phyloP scores from a whole-genome alignment of 1,284 basidiomycete species.

The Bondarzewia mesenterica region DNA sequence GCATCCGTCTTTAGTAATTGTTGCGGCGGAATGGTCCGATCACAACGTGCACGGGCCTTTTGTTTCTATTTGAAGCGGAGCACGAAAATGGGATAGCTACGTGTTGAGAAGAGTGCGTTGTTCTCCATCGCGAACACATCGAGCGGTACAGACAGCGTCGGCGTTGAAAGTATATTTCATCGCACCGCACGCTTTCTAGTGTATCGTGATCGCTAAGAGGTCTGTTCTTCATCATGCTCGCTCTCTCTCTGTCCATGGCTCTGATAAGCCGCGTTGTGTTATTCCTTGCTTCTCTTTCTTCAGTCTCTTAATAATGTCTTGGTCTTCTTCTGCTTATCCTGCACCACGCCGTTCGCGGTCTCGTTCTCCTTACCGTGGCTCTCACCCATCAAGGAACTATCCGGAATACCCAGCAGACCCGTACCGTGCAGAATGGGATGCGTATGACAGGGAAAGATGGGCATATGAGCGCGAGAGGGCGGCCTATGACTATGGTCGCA shows the following conservation, averaged over 20 bases:
- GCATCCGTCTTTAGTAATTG: too few species aligned
- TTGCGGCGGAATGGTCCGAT: neutral
- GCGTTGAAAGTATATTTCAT: slow-evolving; percentile 6
- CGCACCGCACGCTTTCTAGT: slow-evolving; percentile 33
- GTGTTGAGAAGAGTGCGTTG: slow-evolving; percentile 14
- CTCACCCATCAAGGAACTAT: slow-evolving; percentile 40
- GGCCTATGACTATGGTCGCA: slow-evolving; percentile 48
- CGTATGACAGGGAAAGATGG: slow-evolving; percentile 67
- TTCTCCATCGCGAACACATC: slow-evolving; percentile 64
- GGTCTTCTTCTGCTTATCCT: slow-evolving; percentile 60
- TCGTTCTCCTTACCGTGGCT: slow-evolving; percentile 57
- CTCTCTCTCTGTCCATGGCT: slow-evolving; percentile 48
- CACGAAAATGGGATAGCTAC: slow-evolving; percentile 22
- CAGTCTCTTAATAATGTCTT: slow-evolving; percentile 53
- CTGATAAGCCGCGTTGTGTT: slow-evolving; percentile 55
- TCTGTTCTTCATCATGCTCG: slow-evolving; percentile 86
- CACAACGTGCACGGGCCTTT: neutral
- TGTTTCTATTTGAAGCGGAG: slow-evolving; percentile 32
- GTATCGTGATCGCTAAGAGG: slow-evolving; percentile 63
- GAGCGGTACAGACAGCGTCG: slow-evolving; percentile 25
- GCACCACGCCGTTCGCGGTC: slow-evolving; percentile 70
- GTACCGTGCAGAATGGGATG: slow-evolving; percentile 58
- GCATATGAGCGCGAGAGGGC: slow-evolving; percentile 62
- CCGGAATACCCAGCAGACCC: slow-evolving; percentile 37
- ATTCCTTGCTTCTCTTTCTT: slow-evolving; percentile 43